Conservation (phyloP, 192 early-diverging fungal genomes). For the Mortierella alpina region DNA sequence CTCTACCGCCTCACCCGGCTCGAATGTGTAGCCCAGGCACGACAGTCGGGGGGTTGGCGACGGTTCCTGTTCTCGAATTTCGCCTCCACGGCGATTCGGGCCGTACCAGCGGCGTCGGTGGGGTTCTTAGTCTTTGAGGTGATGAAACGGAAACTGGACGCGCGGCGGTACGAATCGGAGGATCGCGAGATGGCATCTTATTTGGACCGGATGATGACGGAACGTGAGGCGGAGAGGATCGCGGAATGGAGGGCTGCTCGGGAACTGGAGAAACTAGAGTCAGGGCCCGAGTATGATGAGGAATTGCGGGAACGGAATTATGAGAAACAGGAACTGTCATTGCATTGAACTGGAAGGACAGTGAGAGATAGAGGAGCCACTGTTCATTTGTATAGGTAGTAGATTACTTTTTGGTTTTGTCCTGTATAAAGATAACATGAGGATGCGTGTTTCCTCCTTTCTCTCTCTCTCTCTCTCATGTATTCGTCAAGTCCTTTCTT, state of each 20-base stretch:
- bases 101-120: constrained; percentile 68
- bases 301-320: constrained; percentile 1
- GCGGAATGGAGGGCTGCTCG: constrained; percentile 4
- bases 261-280: neutral
- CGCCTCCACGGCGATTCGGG: constrained; percentile 58
- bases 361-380: neutral
- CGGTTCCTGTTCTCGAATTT: constrained; percentile 66
- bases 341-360: neutral
- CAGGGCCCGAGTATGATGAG: neutral
- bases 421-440: too few species aligned
- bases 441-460: too few species aligned
- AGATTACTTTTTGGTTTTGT: neutral
- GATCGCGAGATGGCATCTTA: constrained; percentile 48
- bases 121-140: constrained; percentile 75
- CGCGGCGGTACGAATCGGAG: constrained; percentile 47
- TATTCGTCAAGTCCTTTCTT: too few species aligned
- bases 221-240: constrained; percentile 29
- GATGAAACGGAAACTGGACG: constrained; percentile 67
- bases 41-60: constrained; percentile 53
- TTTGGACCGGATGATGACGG: constrained; percentile 43
- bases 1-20: constrained; percentile 64
- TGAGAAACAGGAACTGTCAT: constrained; percentile 6
- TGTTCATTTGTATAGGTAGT: neutral
- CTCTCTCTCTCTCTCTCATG: too few species aligned
- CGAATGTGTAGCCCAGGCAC: constrained; percentile 62